phyloP scores from a whole-genome alignment of 1,139 yeast species.

The Yamadazyma mexicana region DNA sequence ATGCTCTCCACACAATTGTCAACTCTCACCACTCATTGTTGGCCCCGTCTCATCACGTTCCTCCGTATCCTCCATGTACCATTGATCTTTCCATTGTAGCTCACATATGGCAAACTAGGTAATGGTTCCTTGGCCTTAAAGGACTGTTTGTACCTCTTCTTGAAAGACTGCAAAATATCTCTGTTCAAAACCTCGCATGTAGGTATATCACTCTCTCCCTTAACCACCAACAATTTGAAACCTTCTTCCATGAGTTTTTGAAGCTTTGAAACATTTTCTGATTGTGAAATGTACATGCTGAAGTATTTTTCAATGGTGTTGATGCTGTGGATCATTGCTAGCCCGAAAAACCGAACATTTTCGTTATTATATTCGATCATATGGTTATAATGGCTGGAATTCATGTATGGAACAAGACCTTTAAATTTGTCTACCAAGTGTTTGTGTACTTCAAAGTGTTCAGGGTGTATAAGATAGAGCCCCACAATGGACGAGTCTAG shows the following conservation, averaged over 20 bases:
- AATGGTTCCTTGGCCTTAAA: conserved; percentile 14
- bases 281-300: conserved; percentile 59
- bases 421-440: conserved; percentile 5
- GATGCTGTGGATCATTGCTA: conserved; percentile 65
- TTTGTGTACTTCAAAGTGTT: conserved; percentile 13
- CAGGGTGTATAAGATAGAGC: conserved; percentile 32
- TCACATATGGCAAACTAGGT: conserved; percentile 48
- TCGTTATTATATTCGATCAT: conserved; percentile 16
- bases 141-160: conserved; percentile 13
- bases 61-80: conserved; percentile 65
- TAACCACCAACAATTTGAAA: conserved; percentile 46
- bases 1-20: too few relatives aligned
- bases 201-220: conserved; percentile 65
- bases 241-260: conserved; percentile 19
- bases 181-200: conserved; percentile 32
- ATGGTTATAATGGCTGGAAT: conserved; percentile 17
- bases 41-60: conserved; percentile 55
- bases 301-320: conserved; percentile 38
- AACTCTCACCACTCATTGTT: too few relatives aligned
- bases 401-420: conserved; percentile 19
- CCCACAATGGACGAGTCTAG: conserved; percentile 60
- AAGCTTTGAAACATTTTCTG: conserved; percentile 13
- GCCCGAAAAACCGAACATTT: conserved; percentile 30
- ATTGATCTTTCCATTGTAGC: conserved; percentile 52
- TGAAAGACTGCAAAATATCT: conserved; percentile 17